Evolutionary conservation across 148 eudicot genomes (phyloP).

Genomic region (Fallopia convolvulus): DNA sequence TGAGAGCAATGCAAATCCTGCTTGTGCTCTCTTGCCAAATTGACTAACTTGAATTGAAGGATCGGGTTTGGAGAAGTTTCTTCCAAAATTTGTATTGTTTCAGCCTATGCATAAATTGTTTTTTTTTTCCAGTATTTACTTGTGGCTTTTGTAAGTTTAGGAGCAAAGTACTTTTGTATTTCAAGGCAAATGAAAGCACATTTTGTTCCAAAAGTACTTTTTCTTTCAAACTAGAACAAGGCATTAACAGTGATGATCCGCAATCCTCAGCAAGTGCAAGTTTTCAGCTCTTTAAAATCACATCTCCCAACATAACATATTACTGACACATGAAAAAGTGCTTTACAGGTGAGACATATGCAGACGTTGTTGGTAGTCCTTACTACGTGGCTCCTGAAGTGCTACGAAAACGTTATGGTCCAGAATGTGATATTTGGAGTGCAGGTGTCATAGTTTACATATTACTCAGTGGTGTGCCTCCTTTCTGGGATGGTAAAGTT

Average conservation of each 20-base stretch:
- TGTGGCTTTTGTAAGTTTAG: no score
- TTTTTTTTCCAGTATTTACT: no score
- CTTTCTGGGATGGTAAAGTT: constrained; percentile 8
- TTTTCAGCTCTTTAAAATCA: neutral
- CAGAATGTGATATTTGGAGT: constrained; percentile 8
- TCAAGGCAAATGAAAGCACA: no score
- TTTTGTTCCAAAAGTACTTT: no score
- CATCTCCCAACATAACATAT: neutral
- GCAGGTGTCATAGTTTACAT: constrained; percentile 4
- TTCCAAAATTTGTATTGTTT: no score
- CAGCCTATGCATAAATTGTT: no score
- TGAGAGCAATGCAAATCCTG: neutral
- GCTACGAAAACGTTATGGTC: neutral
- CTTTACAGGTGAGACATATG: constrained; percentile 2
- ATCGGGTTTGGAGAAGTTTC: neutral
- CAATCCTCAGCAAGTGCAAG: neutral
- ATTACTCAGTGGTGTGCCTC: constrained; percentile 5
- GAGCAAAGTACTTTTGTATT: no score
- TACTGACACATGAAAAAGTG: neutral
- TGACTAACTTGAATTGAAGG: neutral
- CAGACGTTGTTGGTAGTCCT: constrained; percentile 7
- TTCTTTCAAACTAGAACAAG: no score
- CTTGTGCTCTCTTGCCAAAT: neutral
- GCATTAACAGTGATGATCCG: no score
- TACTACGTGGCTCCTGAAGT: constrained; percentile 10